Percentiles rank a stretch among this genome's conserved stretches.
phyloP scores from a whole-genome alignment of 805 yeast genomes.

The Wickerhamomyces bisporus region DNA sequence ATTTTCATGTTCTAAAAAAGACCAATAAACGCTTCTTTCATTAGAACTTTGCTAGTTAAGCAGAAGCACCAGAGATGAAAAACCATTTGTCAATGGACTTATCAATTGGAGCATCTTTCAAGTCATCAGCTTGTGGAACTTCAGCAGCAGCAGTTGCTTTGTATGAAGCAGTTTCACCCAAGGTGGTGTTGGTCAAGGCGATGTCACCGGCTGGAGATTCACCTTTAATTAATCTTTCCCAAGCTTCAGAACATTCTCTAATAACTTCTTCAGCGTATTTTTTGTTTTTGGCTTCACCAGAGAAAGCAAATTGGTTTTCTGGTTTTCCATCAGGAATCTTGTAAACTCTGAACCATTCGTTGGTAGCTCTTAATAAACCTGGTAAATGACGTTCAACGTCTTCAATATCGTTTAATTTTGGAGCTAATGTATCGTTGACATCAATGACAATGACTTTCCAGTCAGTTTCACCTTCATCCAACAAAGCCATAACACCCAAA shows the following conservation, averaged over 20 bases:
- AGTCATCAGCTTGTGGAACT: constrained; percentile 58
- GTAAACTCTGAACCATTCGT: constrained; percentile 79
- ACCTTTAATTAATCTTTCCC: constrained; percentile 69
- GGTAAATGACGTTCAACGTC: constrained; percentile 71
- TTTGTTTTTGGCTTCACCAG: constrained; percentile 76
- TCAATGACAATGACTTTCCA: constrained; percentile 84
- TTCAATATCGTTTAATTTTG: constrained; percentile 51
- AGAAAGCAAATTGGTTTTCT: constrained; percentile 66
- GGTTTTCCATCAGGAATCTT: constrained; percentile 82
- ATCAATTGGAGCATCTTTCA: constrained; percentile 87
- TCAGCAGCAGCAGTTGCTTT: constrained; percentile 34
- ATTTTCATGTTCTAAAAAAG: background rate
- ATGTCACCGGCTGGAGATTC: constrained; percentile 56
- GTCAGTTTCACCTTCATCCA: constrained; percentile 94
- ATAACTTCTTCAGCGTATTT: constrained; percentile 78
- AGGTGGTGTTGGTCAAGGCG: constrained; percentile 67
- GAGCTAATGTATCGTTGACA: constrained; percentile 58
- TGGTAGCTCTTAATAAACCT: constrained; percentile 61
- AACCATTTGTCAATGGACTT: constrained; percentile 95
- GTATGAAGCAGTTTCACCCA: constrained; percentile 48
- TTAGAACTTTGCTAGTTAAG: constrained; percentile 18
- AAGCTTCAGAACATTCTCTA: constrained; percentile 73
- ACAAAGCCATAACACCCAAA: constrained; percentile 70
- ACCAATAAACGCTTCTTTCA: background rate
- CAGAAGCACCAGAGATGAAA: constrained; percentile 77